phyloP scores from a whole-genome alignment of 805 yeast species.

The Kazachstania kunashirensis region DNA sequence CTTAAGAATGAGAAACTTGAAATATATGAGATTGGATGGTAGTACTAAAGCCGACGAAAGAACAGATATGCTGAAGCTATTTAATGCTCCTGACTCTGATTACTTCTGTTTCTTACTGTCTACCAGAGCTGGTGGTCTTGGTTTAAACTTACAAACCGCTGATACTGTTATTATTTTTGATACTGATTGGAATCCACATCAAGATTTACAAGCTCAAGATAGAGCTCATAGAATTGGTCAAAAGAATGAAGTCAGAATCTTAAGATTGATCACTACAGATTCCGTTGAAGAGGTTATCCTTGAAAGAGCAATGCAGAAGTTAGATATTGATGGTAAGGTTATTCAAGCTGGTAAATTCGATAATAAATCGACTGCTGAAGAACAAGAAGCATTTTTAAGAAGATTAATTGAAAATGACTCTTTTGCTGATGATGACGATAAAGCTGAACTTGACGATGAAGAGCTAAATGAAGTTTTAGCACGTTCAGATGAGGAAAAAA shows the following conservation, averaged over 20 bases:
- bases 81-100: slow-evolving; percentile 68
- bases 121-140: slow-evolving; percentile 85
- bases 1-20: slow-evolving; percentile 53
- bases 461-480: slow-evolving; percentile 67
- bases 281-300: slow-evolving; percentile 77
- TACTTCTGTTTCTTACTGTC: slow-evolving; percentile 71
- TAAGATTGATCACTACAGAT: slow-evolving; percentile 70
- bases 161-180: slow-evolving; percentile 81
- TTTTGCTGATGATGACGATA: slow-evolving; percentile 37
- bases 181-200: slow-evolving; percentile 89
- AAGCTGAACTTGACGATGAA: slow-evolving; percentile 53
- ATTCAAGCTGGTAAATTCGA: slow-evolving; percentile 89
- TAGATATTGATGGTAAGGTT: slow-evolving; percentile 82
- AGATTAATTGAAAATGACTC: slow-evolving; percentile 64
- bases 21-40: slow-evolving; percentile 74
- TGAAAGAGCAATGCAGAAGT: slow-evolving; percentile 73
- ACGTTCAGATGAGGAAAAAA: slow-evolving; percentile 52
- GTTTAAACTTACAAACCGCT: slow-evolving; percentile 77
- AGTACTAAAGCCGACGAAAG: slow-evolving; percentile 78
- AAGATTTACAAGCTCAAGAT: slow-evolving; percentile 84
- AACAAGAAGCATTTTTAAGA: slow-evolving; percentile 72
- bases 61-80: slow-evolving; percentile 59
- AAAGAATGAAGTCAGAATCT: slow-evolving; percentile 75
- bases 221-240: slow-evolving; percentile 88
- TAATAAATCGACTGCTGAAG: slow-evolving; percentile 78